Evolutionary conservation across 192 early-diverging fungal species (phyloP).

Genomic region (Kappamyces sp.): DNA sequence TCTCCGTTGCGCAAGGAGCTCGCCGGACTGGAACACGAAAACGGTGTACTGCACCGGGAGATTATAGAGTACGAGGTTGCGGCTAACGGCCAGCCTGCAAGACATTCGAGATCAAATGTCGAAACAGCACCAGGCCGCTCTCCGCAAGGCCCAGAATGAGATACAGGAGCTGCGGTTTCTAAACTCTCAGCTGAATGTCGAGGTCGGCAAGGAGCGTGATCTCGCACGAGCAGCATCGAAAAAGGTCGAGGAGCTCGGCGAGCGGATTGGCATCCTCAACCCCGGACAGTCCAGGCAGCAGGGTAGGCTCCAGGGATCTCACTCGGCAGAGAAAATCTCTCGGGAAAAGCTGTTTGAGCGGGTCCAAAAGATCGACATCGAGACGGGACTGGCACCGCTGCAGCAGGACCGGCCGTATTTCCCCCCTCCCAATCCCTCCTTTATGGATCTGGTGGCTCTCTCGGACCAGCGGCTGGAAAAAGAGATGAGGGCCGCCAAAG

Average conservation of each 20-base stretch:
- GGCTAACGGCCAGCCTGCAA: constrained; percentile 13
- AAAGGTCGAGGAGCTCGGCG: constrained; percentile 37
- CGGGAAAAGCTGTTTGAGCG: constrained; percentile 38
- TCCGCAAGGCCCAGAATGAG: constrained; percentile 28
- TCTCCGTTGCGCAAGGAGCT: constrained; percentile 36
- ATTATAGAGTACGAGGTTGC: not conserved
- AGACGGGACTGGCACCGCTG: constrained; percentile 40
- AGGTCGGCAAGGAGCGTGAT: constrained; percentile 31
- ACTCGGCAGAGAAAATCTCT: not conserved
- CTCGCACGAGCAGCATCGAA: constrained; percentile 27
- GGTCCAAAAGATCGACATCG: constrained; percentile 52
- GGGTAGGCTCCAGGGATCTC: not conserved
- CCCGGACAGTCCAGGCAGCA: constrained; percentile 10
- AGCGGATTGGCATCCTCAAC: constrained; percentile 26
- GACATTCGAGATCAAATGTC: constrained; percentile 38
- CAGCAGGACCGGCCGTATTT: constrained; percentile 8
- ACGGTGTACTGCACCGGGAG: constrained; percentile 38
- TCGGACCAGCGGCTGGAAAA: constrained; percentile 26
- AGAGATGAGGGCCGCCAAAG: constrained; percentile 21
- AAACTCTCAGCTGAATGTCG: constrained; percentile 34
- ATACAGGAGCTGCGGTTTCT: constrained; percentile 41
- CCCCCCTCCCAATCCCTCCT: constrained; percentile 33
- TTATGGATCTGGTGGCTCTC: constrained; percentile 31
- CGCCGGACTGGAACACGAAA: constrained; percentile 38
- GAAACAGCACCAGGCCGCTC: constrained; percentile 9